phyloP scores from a whole-genome alignment of 768 basidiomycete genomes.

The Mycena indigotica region DNA sequence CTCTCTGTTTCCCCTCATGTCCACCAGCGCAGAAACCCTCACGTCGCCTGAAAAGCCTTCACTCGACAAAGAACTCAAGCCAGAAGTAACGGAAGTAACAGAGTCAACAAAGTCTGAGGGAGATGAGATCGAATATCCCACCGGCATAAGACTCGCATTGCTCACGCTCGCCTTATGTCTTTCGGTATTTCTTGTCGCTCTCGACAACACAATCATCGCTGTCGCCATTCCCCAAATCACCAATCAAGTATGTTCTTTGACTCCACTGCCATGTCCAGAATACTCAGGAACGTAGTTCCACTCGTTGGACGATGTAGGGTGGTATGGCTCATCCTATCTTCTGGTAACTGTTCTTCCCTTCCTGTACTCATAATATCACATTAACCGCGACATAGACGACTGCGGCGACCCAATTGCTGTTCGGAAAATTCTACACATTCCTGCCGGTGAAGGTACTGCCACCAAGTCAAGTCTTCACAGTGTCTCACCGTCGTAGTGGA shows the following conservation, averaged over 20 bases:
- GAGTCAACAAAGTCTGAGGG: too few relatives aligned
- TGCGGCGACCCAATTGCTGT: constrained; percentile 19
- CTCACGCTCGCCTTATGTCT: constrained; percentile 9
- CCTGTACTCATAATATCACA: neutral
- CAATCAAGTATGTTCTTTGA: constrained; percentile 14
- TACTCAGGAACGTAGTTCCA: constrained; percentile 23
- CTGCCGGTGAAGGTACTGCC: constrained; percentile 1
- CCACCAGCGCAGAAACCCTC: neutral
- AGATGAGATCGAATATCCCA: constrained; percentile 4
- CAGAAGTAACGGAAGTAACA: neutral
- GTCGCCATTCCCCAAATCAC: constrained; percentile 32
- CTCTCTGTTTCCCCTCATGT: too few relatives aligned
- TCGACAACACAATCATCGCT: constrained; percentile 17
- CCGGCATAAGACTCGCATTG: neutral
- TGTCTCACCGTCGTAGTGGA: constrained; percentile 1
- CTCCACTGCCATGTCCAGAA: neutral
- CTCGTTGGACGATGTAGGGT: constrained; percentile 27
- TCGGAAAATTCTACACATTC: constrained; percentile 8
- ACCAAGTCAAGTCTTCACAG: neutral
- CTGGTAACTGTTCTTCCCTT: constrained; percentile 20
- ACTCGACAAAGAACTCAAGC: neutral
- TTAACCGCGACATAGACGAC: constrained; percentile 12
- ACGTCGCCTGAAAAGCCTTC: neutral
- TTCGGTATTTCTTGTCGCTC: constrained; percentile 7
- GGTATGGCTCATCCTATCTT: neutral